A percentile compares a stretch with the other conserved stretches of the same genome.
Conservation (phyloP, 2,329 filamentous ascomycete species). For the Mycosphaerelloides madeirae region DNA sequence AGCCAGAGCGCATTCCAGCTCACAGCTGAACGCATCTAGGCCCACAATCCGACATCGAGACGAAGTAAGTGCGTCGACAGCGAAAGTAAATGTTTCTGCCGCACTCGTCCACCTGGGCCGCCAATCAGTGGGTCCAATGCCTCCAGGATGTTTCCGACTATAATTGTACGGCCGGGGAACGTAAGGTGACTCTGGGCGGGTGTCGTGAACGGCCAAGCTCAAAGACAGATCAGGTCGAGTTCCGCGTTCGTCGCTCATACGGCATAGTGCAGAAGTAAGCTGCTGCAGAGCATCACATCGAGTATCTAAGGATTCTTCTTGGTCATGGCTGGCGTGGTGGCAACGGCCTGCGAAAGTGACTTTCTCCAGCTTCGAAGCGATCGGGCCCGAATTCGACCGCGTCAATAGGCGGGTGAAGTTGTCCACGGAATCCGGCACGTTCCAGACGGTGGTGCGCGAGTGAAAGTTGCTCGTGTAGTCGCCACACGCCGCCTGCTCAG, state of each 20-base stretch:
- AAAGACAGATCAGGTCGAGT: background rate
- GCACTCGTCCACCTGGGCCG: background rate
- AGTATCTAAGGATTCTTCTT: background rate
- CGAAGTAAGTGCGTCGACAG: background rate
- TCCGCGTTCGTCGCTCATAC: background rate
- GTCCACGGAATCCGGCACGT: background rate
- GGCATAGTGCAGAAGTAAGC: background rate
- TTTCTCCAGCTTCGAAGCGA: background rate
- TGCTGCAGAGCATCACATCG: background rate
- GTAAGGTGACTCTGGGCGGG: background rate
- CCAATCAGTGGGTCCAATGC: background rate
- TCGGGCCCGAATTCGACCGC: background rate
- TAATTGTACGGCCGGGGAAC: background rate
- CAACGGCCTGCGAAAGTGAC: background rate
- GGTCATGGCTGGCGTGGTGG: background rate
- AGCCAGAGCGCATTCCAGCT: background rate
- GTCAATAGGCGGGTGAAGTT: background rate
- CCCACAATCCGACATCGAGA: background rate
- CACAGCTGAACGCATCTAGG: background rate
- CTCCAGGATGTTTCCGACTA: background rate
- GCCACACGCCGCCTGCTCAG: background rate
- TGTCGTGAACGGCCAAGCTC: background rate
- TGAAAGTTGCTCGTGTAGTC: background rate
- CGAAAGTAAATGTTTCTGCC: background rate
- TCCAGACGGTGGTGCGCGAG: background rate